phyloP scores from a whole-genome alignment of 1,284 basidiomycete genomes.

The Apiotrichum akiyoshidainum region DNA sequence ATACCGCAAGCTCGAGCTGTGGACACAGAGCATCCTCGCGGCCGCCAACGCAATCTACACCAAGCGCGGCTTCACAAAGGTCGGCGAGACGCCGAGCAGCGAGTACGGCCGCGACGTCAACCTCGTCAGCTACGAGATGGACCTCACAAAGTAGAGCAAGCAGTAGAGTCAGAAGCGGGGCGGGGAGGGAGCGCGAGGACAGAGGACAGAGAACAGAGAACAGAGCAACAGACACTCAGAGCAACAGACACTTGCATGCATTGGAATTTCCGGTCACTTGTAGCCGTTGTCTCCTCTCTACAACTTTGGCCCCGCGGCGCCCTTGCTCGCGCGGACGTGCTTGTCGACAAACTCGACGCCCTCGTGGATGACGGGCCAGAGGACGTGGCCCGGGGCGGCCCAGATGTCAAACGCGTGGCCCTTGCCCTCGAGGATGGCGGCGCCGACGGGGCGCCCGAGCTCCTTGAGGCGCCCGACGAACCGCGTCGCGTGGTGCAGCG shows the following conservation, averaged over 20 bases:
- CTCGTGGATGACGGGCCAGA: neutral
- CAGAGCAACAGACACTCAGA: too few species aligned
- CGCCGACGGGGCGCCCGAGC: slow-evolving; percentile 14
- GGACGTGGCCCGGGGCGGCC: neutral
- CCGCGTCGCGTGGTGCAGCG: slow-evolving; percentile 16
- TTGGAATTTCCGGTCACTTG: neutral
- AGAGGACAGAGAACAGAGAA: neutral
- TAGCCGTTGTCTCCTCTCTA: neutral
- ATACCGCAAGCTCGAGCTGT: slow-evolving; percentile 13
- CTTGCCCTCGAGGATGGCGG: slow-evolving; percentile 4
- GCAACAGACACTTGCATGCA: neutral
- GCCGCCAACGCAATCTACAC: slow-evolving; percentile 16
- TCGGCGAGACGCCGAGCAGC: neutral
- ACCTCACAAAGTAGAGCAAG: neutral
- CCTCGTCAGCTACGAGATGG: slow-evolving; percentile 10
- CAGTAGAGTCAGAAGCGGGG: neutral
- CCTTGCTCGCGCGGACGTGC: neutral
- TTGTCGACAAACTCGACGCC: slow-evolving; percentile 2
- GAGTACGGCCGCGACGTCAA: neutral
- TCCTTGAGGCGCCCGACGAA: slow-evolving; percentile 10
- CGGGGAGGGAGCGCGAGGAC: neutral
- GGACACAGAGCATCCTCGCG: slow-evolving; percentile 16
- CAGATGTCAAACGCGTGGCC: slow-evolving; percentile 10
- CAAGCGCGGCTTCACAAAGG: slow-evolving; percentile 11
- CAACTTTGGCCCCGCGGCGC: neutral